Evolutionary conservation across 306 rosid species (phyloP).

Genomic region (Rubus idaeus): DNA sequence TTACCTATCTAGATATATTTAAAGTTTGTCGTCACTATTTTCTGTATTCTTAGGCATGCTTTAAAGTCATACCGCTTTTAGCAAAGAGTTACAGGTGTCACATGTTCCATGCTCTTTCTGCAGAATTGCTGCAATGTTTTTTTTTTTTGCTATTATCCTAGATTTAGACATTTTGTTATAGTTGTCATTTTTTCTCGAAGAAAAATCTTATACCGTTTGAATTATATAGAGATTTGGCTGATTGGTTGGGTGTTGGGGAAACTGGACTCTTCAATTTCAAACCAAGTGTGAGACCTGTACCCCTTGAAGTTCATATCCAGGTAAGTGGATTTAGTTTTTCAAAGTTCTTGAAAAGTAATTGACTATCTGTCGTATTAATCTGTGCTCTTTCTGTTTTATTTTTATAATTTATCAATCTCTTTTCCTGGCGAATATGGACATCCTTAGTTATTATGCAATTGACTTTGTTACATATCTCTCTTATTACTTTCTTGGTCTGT

Average conservation of each 20-base stretch:
- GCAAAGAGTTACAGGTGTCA: background rate
- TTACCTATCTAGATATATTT: background rate
- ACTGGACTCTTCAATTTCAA: slow-evolving; percentile 95
- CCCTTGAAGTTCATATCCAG: slow-evolving; percentile 98
- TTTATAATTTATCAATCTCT: background rate
- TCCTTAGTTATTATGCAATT: background rate
- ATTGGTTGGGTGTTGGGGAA: slow-evolving; percentile 97
- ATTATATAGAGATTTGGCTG: slow-evolving; percentile 78
- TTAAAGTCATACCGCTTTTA: background rate
- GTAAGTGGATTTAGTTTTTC: slow-evolving; percentile 51
- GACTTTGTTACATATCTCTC: background rate
- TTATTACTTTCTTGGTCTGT: slow-evolving; percentile 9
- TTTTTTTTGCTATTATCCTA: background rate
- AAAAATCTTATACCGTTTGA: slow-evolving; percentile 5
- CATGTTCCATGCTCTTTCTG: background rate
- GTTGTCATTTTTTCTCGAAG: background rate
- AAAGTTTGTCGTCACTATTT: background rate
- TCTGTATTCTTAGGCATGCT: background rate
- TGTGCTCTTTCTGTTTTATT: background rate
- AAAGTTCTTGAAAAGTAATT: background rate
- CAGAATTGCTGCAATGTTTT: background rate
- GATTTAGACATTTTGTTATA: background rate
- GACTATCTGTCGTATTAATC: background rate
- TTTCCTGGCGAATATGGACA: background rate
- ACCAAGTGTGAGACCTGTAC: slow-evolving; percentile 98